Conservation (phyloP, 2,329 filamentous ascomycete species). For the Penicillium fuscoglaucum region DNA sequence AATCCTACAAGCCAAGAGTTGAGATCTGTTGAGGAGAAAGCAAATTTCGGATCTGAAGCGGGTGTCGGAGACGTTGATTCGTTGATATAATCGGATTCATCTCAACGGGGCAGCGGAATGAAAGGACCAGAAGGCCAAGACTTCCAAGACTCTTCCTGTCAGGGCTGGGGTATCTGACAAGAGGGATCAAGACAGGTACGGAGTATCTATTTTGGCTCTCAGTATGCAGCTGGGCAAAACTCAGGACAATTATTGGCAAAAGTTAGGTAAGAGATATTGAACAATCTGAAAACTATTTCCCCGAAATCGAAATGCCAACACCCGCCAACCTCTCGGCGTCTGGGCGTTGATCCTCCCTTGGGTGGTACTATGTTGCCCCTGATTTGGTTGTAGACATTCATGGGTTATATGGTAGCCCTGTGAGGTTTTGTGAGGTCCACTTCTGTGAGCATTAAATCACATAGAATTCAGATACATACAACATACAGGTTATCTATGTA, state of each 20-base stretch:
- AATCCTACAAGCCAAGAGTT: slow-evolving; percentile 7
- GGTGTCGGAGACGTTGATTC: neutral
- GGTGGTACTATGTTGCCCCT: neutral
- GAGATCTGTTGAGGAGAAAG: slow-evolving; percentile 1
- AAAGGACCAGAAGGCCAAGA: slow-evolving; percentile 10
- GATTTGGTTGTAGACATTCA: neutral
- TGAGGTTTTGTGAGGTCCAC: neutral
- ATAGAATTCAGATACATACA: neutral
- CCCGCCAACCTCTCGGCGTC: slow-evolving; percentile 19
- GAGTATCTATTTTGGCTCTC: slow-evolving; percentile 2
- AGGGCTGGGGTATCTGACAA: neutral
- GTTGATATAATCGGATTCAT: slow-evolving; percentile 1
- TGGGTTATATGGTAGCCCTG: neutral
- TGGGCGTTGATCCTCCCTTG: neutral
- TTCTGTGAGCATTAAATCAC: neutral
- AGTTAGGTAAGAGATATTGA: slow-evolving; percentile 22
- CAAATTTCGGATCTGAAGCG: neutral
- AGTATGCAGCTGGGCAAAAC: neutral
- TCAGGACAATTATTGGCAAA: slow-evolving; percentile 2
- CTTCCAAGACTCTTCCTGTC: slow-evolving; percentile 2
- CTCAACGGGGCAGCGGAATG: slow-evolving; percentile 13
- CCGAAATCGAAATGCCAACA: slow-evolving; percentile 13
- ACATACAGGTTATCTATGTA: neutral
- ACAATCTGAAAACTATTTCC: slow-evolving; percentile 2
- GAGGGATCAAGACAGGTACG: neutral